These are phyloP conservation scores for Kodamaea laetipori DNA, from an alignment of 805 yeast genomes.

Conservation along the genomic window DNA sequence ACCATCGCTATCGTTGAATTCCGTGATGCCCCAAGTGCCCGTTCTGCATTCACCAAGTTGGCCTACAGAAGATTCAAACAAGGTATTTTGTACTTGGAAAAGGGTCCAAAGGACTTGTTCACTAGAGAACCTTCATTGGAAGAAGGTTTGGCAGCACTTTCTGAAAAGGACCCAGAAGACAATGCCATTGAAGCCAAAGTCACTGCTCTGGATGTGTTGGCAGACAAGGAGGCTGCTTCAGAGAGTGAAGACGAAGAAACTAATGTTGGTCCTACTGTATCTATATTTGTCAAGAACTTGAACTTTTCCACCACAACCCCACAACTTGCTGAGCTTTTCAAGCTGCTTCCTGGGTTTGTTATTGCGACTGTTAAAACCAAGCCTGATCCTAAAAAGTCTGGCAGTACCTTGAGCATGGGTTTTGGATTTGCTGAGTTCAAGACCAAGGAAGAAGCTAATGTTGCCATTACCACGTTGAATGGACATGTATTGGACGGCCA, in stretches of 20 bases:
- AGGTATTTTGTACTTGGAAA: conserved; percentile 85
- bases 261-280: conserved; percentile 72
- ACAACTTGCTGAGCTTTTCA: conserved; percentile 62
- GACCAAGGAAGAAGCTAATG: conserved; percentile 73
- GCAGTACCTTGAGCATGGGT: conserved; percentile 86
- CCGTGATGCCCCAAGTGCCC: conserved; percentile 77
- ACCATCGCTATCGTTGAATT: conserved; percentile 93
- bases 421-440: conserved; percentile 94
- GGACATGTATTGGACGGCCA: conserved; percentile 86
- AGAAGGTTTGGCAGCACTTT: conserved; percentile 25
- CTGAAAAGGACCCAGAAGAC: conserved; percentile 23
- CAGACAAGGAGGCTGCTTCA: conserved; percentile 20
- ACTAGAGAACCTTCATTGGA: conserved; percentile 52
- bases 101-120: conserved; percentile 87
- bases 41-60: conserved; percentile 85
- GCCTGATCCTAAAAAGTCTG: conserved; percentile 76
- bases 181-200: conserved; percentile 49
- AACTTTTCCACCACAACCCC: conserved; percentile 75
- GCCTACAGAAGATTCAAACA: conserved; percentile 88
- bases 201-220: conserved; percentile 48
- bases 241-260: conserved; percentile 36
- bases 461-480: conserved; percentile 73
- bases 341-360: conserved; percentile 73
- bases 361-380: conserved; percentile 83
- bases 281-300: conserved; percentile 88